These are phyloP conservation scores for Aquilaria sinensis DNA, from an alignment of 345 rosid genomes.

Conservation along the genomic window DNA sequence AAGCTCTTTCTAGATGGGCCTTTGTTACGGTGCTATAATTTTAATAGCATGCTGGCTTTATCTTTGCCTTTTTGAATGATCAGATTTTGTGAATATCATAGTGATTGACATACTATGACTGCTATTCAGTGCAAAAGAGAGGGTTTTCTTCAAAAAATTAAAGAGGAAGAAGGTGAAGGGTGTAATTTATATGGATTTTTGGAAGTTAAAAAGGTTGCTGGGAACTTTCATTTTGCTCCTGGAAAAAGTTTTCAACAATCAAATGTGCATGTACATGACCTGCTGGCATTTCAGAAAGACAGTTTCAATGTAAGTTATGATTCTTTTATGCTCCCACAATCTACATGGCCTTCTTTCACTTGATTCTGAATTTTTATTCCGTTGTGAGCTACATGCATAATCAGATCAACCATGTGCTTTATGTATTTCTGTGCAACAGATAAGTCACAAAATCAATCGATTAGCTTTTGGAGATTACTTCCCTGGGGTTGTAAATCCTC, in stretches of 20 bases:
- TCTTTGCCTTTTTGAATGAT: not conserved
- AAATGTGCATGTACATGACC: slow-evolving; percentile 80
- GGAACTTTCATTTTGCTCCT: slow-evolving; percentile 96
- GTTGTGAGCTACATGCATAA: not conserved
- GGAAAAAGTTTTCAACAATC: slow-evolving; percentile 98
- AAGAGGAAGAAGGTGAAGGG: slow-evolving; percentile 97
- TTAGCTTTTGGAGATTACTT: slow-evolving; percentile 79
- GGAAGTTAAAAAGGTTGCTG: slow-evolving; percentile 95
- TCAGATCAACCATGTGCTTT: slow-evolving; percentile 4
- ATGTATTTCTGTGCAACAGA: slow-evolving; percentile 31
- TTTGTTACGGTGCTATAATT: not conserved
- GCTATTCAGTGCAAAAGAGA: slow-evolving; percentile 85
- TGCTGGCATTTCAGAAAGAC: slow-evolving; percentile 77
- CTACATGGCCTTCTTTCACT: not conserved
- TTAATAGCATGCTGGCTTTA: not conserved
- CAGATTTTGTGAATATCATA: too few species aligned
- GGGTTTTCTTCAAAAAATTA: slow-evolving; percentile 78
- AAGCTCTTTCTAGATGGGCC: too few species aligned
- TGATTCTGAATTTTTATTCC: not conserved
- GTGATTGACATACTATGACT: slow-evolving; percentile 5
- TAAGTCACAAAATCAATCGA: slow-evolving; percentile 84
- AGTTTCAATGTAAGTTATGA: slow-evolving; percentile 64
- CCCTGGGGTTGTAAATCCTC: slow-evolving; percentile 96
- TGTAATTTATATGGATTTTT: slow-evolving; percentile 89
- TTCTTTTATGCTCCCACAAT: slow-evolving; percentile 2